Base-by-base conservation (phyloP, 2,329 filamentous ascomycete genomes). In the Hymenoscyphus infarciens region DNA sequence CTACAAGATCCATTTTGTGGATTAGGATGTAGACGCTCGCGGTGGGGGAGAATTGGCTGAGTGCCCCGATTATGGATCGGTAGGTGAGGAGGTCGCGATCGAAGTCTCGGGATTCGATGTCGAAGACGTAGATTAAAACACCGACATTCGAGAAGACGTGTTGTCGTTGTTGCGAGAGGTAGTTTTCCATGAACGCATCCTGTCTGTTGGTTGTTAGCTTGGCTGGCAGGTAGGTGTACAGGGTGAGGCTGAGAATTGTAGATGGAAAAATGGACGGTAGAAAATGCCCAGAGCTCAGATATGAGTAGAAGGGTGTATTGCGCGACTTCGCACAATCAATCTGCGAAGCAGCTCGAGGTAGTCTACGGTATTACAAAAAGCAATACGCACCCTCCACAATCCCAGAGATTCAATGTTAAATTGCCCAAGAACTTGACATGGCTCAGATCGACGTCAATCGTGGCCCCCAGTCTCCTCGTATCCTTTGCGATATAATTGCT, bases 361-460 rank as follows among this genome's bases (percentile, higher is more conserved):
- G 7, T 25, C 13, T 52, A 19, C 13, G 13, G 35, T n/a, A 53
- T 13, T 6, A 54, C 19, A 38, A 42, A 52, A 27, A 59, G 15
- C 13, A 56, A 25, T 42, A 74, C 83, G 78, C 72, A 89, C 87
- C 88, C 95, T 79, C 95, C 95, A 76, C 95, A 99, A 78, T 99
- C 95, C 95, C 95, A 99, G 19, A 99, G 85, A 77, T 99, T 98
- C 71, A 99, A 84, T 60, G 95, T 97, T 60, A 99, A 82, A 76
- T 98, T 98, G 60, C 95, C 95, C 79, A 99, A 90, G 79, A 99
- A 99, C 77, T 97, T 97, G 78, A 98, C 95, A 79, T 97, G 95
- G 66, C 92, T 97, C 73, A 98, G 90, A 77, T 99, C 95, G 64
- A 99, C 95, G 75, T 99, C 95, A 74, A 99, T 98, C 13, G 95